Base-by-base conservation (phyloP, 2,329 filamentous ascomycete genomes). In the Sclerotinia glacialis region DNA sequence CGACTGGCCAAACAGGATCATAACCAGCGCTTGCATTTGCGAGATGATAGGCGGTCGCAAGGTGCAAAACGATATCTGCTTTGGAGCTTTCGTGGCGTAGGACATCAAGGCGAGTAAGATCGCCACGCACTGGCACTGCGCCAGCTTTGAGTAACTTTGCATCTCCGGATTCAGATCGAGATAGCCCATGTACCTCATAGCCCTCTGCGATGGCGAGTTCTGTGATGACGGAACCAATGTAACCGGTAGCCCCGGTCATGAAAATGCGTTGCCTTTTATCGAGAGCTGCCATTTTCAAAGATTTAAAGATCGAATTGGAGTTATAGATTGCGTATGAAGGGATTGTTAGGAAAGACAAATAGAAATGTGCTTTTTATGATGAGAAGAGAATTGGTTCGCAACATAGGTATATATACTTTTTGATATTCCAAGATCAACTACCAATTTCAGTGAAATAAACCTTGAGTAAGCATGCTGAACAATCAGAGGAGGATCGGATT, bases 21-120 rank as follows among this genome's bases (percentile, higher is more conserved):
- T 76, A 77, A 46, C 71, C 64, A 4, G n/a, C 31, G 54, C 14
- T 9, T 14, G 18, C 16, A 6, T 71, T 70, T 47, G 71, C 73
- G 53, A 74, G 69, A 59, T 77, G 75, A 5, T 50, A 62, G 23
- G 77, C 70, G 63, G 76, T 74, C 5, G 78, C 81, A 7, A 83
- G 75, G 67, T 80, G 79, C 5, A 83, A 71, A 8, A 83, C 78
- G n/a, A 76, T 71, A 65, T 83, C 80, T 7, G 80, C 79, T 12
- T 72, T 67, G n/a, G 75, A 68, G 56, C 77, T 76, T 69, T 81
- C 78, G 18, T 67, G 40, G 2, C 74, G 74, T 5, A 83, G 75
- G 2, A 79, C 69, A 28, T 79, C 77, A 49, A 78, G 74, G 12
- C 77, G 72, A 3, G 68, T 67, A 3, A 83, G 76, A 69, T 79